Base-by-base conservation (phyloP, 352 stramenopile genomes). In the Phytopythium helicoides region DNA sequence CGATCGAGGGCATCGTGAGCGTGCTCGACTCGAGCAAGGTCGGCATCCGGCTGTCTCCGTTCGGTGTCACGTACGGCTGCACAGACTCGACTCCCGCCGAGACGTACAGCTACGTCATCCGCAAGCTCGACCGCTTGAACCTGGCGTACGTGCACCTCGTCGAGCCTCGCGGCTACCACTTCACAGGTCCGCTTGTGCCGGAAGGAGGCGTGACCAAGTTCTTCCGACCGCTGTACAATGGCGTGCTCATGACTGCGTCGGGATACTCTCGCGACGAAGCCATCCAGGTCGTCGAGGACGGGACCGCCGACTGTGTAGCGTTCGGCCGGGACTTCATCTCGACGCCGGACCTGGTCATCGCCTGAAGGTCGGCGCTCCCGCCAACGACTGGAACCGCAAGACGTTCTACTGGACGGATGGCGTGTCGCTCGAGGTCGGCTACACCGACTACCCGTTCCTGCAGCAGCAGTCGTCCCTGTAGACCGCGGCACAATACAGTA, bases 271-370 rank as follows among this genome's bases (percentile, higher is more conserved):
- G 52, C 14, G 54, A 63, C 1, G 58, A 69, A 16, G 75, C 62
- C 3, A 10, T 66, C 2, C 53, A 63, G 31, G 64, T 60, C 0
- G 54, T 86, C 6, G 54, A 68, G 19, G 55, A 70, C 25, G 71
- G 66, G 2, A 21, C 50, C 3, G 66, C 59, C 23, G 72, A 86
- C 37, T 53, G 69, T 6, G 62, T 86, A 7, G 71, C 68, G 0
- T 84, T 73, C 39, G 71, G 74, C 16, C 47, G 60, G 4, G 54
- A 66, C 52, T 85, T 79, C 58, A 82, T 84, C 31, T 60, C 71
- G n/a, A 85, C 67, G 45, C 74, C 74, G 1, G 69, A 83, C 39
- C 50, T 85, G 18, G 66, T 78, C 38, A 71, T 21, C 59, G 71
- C 6, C 52, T 85, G 22, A 47, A 65, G 41, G 33, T 63, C 14